phyloP scores from a whole-genome alignment of 352 stramenopile genomes.

The Globisporangium rhizosaccharum region DNA sequence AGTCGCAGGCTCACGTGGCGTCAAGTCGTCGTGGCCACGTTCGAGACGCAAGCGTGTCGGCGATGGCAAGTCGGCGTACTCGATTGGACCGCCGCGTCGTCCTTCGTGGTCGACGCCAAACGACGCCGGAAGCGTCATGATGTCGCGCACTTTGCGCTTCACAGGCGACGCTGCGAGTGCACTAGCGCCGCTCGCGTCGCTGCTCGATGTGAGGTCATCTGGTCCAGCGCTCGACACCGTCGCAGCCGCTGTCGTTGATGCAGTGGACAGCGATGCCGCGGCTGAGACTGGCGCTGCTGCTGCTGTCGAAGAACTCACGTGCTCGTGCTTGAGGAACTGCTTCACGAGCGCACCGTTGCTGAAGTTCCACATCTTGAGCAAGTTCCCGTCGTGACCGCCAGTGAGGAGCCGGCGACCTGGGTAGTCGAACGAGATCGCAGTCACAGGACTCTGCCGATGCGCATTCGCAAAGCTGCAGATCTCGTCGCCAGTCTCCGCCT shows the following conservation, averaged over 20 bases:
- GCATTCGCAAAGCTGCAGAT: slow-evolving; percentile 76
- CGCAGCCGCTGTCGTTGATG: too few species aligned
- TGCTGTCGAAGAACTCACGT: not conserved
- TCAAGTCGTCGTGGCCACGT: slow-evolving; percentile 7
- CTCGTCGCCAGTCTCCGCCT: slow-evolving; percentile 75
- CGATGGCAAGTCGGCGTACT: slow-evolving; percentile 40
- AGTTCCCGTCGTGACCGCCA: slow-evolving; percentile 65
- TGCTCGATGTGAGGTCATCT: not conserved
- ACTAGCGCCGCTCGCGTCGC: not conserved
- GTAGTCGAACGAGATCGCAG: slow-evolving; percentile 77
- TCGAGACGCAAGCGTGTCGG: slow-evolving; percentile 32
- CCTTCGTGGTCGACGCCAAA: slow-evolving; percentile 62
- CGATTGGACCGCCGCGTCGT: slow-evolving; percentile 27
- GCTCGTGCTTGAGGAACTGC: slow-evolving; percentile 70
- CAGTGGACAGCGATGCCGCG: too few species aligned
- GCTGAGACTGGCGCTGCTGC: not conserved
- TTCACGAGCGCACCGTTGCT: slow-evolving; percentile 84
- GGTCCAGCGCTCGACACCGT: not conserved
- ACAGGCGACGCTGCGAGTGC: slow-evolving; percentile 3
- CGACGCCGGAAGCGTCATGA: slow-evolving; percentile 53
- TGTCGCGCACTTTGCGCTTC: slow-evolving; percentile 52
- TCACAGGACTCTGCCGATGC: slow-evolving; percentile 65
- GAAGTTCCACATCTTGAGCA: slow-evolving; percentile 90
- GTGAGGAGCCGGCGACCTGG: slow-evolving; percentile 74
- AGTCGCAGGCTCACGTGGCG: not conserved